Base-by-base conservation (phyloP, 1,284 basidiomycete genomes). In the Trichosporon coremiiforme region DNA sequence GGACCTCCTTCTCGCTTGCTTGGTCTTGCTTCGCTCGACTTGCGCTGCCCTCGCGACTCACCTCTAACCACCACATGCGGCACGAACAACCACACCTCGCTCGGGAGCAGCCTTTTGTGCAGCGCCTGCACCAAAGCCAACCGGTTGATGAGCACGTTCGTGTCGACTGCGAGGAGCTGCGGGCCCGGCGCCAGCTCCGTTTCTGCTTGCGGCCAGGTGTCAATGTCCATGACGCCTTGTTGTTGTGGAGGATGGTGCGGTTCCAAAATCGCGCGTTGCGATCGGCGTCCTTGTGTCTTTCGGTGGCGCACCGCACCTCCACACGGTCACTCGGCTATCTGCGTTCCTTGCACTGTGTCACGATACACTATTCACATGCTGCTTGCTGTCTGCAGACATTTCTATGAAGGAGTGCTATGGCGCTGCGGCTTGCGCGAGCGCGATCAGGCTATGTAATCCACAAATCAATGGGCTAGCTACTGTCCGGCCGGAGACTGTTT, bases 81-180 rank as follows among this genome's bases (percentile, higher is more conserved):
- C 7, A 70, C 41, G 15, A 70, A 64, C 9, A 70, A 33, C 62
- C 66, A 66, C 20, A 62, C 41, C n/a, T 63, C 41, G 13, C 47
- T 25, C 22, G 22, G 22, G 10, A 66, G 36, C 50, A 67, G 38
- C 17, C 29, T 25, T 35, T 41, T 63, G 41, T 70, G 38, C 33
- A 70, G 55, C 29, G 60, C 50, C 25, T 55, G 62, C 22, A 70
- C 69, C 2, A 65, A 35, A 0, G 63, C n/a, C 10, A 67, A 38
- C 13, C 50, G 66, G 15, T 13, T 22, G 50, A 70, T 41, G 29
- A 70, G 66, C 17, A 70, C 66, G 20, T 70, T 70, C 33, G 69
- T 67, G 45, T 70, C 69, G 55, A 70, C 5, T 0, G 66, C 69
- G 12, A 70, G 69, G 6, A 62, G 33, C 31, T 35, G 31, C 1